Conservation (phyloP, 768 basidiomycete species). For the Lactarius pseudohatsudake region DNA sequence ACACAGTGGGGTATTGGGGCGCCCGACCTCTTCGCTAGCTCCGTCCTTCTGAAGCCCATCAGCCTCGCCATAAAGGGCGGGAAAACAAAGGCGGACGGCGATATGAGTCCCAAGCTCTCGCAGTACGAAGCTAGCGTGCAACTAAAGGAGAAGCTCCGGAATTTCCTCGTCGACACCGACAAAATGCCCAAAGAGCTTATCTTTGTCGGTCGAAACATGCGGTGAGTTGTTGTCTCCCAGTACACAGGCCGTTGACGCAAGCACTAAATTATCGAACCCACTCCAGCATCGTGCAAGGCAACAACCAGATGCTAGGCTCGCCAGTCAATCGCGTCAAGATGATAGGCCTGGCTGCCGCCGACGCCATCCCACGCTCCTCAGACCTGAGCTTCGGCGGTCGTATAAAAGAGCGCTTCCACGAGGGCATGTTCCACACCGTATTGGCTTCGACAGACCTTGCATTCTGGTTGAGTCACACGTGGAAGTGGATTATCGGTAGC, state of each 20-base stretch:
- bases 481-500: conserved; percentile 21
- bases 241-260: background rate
- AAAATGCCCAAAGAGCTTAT: conserved; percentile 75
- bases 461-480: conserved; percentile 52
- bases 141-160: conserved; percentile 67
- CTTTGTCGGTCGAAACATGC: conserved; percentile 77
- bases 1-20: conserved; percentile 65
- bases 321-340: conserved; percentile 92
- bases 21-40: conserved; percentile 73
- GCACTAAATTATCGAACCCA: background rate
- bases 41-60: conserved; percentile 66
- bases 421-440: conserved; percentile 61
- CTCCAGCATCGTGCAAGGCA: conserved; percentile 46
- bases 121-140: conserved; percentile 67
- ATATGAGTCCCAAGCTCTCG: conserved; percentile 41
- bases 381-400: conserved; percentile 45
- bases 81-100: conserved; percentile 32
- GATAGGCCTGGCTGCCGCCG: conserved; percentile 79
- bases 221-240: conserved; percentile 37
- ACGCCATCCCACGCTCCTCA: conserved; percentile 52
- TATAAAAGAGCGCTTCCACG: conserved; percentile 52
- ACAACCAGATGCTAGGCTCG: conserved; percentile 81
- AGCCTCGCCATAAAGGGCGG: conserved; percentile 37
- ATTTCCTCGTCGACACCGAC: conserved; percentile 71
- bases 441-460: conserved; percentile 69